These are phyloP conservation scores for Teratosphaeria destructans DNA, from an alignment of 2,329 filamentous ascomycete species.

Conservation along the genomic window DNA sequence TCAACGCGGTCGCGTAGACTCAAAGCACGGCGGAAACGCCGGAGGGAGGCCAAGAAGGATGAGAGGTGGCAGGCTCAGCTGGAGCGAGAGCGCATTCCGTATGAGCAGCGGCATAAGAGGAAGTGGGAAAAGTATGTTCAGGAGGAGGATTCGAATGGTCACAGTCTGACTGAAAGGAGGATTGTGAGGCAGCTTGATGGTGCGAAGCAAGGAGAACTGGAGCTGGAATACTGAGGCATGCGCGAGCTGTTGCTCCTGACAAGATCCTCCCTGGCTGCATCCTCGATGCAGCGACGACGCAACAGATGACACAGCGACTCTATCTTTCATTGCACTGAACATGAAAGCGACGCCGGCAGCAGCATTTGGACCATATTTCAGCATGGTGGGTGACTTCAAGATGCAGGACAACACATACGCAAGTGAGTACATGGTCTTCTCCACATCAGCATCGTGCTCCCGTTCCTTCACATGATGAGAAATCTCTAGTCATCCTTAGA, in stretches of 20 bases:
- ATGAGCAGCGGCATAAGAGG: slow-evolving; percentile 23
- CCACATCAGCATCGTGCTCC: neutral
- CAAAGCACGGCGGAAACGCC: neutral
- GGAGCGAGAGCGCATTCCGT: slow-evolving; percentile 12
- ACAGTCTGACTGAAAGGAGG: slow-evolving; percentile 34
- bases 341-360: too few relatives aligned
- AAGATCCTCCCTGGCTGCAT: too few relatives aligned
- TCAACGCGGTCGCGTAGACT: neutral
- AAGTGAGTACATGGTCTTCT: neutral
- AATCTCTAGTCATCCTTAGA: slow-evolving; percentile 29
- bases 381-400: too few relatives aligned
- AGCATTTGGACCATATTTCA: too few relatives aligned
- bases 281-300: too few relatives aligned
- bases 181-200: slow-evolving; percentile 36
- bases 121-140: slow-evolving; percentile 28
- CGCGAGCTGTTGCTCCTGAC: neutral
- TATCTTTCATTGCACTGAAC: neutral
- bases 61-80: slow-evolving; percentile 8
- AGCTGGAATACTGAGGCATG: slow-evolving; percentile 40
- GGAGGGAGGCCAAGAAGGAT: neutral
- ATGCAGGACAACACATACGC: neutral
- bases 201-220: slow-evolving; percentile 26
- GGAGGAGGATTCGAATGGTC: slow-evolving; percentile 25
- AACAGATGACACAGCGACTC: too few relatives aligned
- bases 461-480: slow-evolving; percentile 23